Evolutionary conservation across 306 rosid genomes (phyloP), one percentile per base, ranked within the genome.

Genomic region (Cotoneaster glaucophyllus): DNA sequence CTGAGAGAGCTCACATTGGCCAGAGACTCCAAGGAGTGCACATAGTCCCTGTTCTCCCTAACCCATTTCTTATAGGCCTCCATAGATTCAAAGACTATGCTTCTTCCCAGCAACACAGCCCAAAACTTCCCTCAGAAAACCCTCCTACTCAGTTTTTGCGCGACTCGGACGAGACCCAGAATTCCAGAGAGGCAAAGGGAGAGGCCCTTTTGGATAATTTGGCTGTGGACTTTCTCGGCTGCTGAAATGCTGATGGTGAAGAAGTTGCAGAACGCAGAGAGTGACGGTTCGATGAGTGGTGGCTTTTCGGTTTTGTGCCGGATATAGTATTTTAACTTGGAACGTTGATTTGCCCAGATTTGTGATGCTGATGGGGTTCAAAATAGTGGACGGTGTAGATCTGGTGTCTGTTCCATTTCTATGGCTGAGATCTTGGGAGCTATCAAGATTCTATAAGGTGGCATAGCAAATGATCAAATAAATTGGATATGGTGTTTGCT

Each of bases 21-120:
- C 74, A 92, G 79, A 75, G 98, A 89, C 79, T 92, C 99, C 80
- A 95, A 68, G 37, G 96, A 88, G 82, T 90, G 91, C 45, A 95
- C 96, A 77, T 83, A 92, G 62, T 89, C 92, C 86, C 84, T 92
- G 87, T 95, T 95, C 85, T 81, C 86, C 86, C 99, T 82, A 22
- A 92, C 97, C 96, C 96, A 95, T 79, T 83, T 85, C 87, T 89
- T 92, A 69, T 92, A 95, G 79, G 91, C 85, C 52, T 90, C 99
- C 99, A 95, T 92, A 74, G 53, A 48, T 48, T 1, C 53, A 4
- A 48, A 48, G 53, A 48, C 19, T 45, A 6, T 48, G 79, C 83
- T 81, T 82, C 78, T 54, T 32, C 37, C 75, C 50, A 44, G 50
- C 17, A 44, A 44, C 50, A 13, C 50, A 12, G 48, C 50, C 50